A percentile compares a stretch with the other conserved stretches of the same genome.
Conservation (phyloP, 2,329 filamentous ascomycete species). For the Stromatinia cepivora region DNA sequence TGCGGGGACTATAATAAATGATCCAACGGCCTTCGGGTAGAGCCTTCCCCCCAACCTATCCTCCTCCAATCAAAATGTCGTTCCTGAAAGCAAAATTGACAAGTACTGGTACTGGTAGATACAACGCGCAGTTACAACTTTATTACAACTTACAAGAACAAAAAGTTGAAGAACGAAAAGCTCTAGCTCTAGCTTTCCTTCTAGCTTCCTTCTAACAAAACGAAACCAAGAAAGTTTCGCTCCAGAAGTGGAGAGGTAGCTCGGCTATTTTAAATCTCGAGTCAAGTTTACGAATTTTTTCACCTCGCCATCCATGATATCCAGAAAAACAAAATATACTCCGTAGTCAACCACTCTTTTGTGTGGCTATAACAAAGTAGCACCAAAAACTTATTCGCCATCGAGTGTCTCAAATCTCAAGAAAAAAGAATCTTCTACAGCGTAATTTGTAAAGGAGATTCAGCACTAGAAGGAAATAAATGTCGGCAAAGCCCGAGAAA, state of each 20-base stretch:
- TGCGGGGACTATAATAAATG: not conserved
- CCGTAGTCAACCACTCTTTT: not conserved
- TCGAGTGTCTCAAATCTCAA: conserved; percentile 3
- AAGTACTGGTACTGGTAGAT: not conserved
- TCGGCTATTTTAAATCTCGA: conserved; percentile 3
- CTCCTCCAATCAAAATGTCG: not conserved
- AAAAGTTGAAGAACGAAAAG: not conserved
- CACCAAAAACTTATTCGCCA: not conserved
- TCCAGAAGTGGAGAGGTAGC: not conserved
- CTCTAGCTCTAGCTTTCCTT: not conserved
- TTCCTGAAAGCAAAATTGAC: not conserved
- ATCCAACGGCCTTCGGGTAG: conserved; percentile 7
- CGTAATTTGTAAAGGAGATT: too few relatives aligned
- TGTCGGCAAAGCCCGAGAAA: not conserved
- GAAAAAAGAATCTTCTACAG: not conserved
- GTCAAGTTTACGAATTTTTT: not conserved
- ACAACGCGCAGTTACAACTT: too few relatives aligned
- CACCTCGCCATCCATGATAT: not conserved
- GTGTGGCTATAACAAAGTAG: not conserved
- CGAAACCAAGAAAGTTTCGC: not conserved
- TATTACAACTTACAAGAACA: not conserved
- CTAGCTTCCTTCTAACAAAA: not conserved
- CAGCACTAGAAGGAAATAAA: not conserved
- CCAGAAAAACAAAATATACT: not conserved
- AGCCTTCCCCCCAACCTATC: not conserved